Base-by-base conservation (phyloP, 352 stramenopile species). In the Phytophthora citrophthora region DNA sequence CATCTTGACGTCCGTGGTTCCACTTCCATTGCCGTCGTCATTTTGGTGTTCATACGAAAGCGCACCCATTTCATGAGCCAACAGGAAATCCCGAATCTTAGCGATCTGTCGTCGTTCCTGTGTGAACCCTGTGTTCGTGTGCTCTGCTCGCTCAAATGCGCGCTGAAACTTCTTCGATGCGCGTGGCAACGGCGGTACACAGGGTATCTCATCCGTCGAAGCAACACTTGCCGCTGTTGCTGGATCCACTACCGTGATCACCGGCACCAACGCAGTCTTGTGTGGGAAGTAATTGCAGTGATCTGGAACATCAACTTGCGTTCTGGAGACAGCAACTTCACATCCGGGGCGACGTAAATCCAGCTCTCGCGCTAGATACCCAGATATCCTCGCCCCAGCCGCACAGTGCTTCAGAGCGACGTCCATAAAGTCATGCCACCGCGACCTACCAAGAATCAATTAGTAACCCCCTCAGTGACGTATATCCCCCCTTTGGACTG, bases 361-460 rank as follows among this genome's bases (percentile, higher is more conserved):
- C 18, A 94, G 41, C 0, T 73, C 38, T 8, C 80, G 76, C 6
- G 86, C 81, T 18, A 94, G 54, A 53, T 94, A 94, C 2, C 86
- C 83, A 1, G 80, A 82, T 49, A 93, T 80, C 15, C 81, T 70
- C 18, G 78, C 80, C n/a, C 83, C 80, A 16, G 57, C 36, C 1
- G 62, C 54, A 31, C 78, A 73, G 44, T 89, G 83, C 20, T 75
- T 70, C 11, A 94, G 34, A 16, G 66, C 72, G 0, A 70, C 56
- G 55, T 91, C 78, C 50, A 93, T 63, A 48, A 94, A 94, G 8
- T 89, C 74, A 45, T 91, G 78, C 86, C 83, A 94, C 6, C 83
- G 72, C 13, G 83, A 90, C 9, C 76, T 84, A 54, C 43, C 16
- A 54, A 38, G 18, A 72, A 32, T n/a, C 34, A 51, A 46, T 1